These are phyloP conservation scores for Globisporangium alternatum DNA, from an alignment of 352 stramenopile genomes.

Conservation along the genomic window DNA sequence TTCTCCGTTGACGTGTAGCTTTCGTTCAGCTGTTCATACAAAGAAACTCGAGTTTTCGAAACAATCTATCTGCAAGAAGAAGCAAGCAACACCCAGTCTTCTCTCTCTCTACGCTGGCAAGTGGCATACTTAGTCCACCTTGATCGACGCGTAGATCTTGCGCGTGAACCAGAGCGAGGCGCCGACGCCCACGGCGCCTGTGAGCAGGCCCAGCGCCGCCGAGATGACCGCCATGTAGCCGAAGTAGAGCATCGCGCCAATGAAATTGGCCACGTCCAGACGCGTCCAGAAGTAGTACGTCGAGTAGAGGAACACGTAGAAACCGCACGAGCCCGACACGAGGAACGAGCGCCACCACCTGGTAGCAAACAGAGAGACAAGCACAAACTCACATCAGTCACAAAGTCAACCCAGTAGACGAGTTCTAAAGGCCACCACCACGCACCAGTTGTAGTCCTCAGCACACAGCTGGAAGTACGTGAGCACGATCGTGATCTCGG, in stretches of 20 bases:
- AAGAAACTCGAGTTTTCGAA: neutral
- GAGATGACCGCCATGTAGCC: constrained; percentile 99
- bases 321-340: constrained; percentile 94
- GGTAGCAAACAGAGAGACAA: neutral
- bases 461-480: constrained; percentile 99
- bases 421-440: constrained; percentile 4
- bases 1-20: neutral
- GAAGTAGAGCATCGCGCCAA: constrained; percentile 94
- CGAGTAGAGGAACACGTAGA: constrained; percentile 99
- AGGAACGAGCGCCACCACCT: constrained; percentile 99
- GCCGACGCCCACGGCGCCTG: constrained; percentile 95
- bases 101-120: neutral
- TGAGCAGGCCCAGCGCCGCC: constrained; percentile 95
- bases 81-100: neutral
- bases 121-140: constrained; percentile 89
- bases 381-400: neutral
- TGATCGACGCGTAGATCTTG: constrained; percentile 98
- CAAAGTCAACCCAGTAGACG: neutral
- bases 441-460: constrained; percentile 99
- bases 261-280: constrained; percentile 93
- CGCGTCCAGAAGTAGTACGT: constrained; percentile 97
- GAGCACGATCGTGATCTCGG: constrained; percentile 99
- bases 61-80: neutral
- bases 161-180: constrained; percentile 98
- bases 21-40: constrained; percentile 1